Conservation (phyloP, 257 asterid genomes). For the Agastache rugosa region DNA sequence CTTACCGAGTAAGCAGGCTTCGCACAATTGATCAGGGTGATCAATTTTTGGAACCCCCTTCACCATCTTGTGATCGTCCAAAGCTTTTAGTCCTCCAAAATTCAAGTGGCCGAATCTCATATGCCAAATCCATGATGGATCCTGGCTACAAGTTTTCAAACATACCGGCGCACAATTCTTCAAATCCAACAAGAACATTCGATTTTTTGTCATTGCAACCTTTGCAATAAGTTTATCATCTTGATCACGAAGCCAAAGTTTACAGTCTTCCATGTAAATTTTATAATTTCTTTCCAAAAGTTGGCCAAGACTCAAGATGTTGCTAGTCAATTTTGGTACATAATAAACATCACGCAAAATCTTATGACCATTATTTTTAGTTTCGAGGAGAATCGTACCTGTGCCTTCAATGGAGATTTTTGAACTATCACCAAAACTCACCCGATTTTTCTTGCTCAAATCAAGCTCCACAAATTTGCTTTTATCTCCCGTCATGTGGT, state of each 20-base stretch:
- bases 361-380: not conserved
- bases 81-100: constrained; percentile 19
- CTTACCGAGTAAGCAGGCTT: not conserved
- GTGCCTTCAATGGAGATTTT: not conserved
- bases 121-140: constrained; percentile 27
- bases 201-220: not conserved
- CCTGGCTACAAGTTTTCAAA: constrained; percentile 18
- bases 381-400: not conserved
- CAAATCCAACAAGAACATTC: constrained; percentile 15
- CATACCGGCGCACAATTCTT: not conserved
- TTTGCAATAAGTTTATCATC: constrained; percentile 17
- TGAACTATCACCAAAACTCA: no score
- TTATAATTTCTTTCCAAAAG: not conserved
- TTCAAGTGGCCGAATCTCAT: constrained; percentile 19
- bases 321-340: no score
- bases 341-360: constrained; percentile 5
- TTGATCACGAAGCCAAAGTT: no score
- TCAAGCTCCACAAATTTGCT: no score
- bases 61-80: not conserved
- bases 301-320: constrained; percentile 17
- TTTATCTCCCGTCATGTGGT: not conserved
- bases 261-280: not conserved
- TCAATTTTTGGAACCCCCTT: constrained; percentile 11
- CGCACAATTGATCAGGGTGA: constrained; percentile 24
- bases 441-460: no score